A percentile compares a stretch with the other conserved stretches of the same genome.
Evolutionary conservation across 2,329 filamentous ascomycete species (phyloP).

Genomic region (Cladophialophora carrionii): DNA sequence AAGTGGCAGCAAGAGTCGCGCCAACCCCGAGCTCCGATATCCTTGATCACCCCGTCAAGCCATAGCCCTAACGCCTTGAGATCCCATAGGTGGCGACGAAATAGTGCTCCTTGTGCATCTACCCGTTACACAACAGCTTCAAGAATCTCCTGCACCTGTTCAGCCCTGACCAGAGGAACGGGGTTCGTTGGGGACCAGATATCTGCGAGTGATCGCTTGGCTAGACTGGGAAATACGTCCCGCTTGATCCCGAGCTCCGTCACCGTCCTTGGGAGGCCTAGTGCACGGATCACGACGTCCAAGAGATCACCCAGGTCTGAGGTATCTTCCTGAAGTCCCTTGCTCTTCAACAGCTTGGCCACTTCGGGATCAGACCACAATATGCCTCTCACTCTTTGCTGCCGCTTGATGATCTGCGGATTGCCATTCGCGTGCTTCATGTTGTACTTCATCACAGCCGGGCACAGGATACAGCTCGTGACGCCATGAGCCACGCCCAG

Average conservation of each 20-base stretch:
- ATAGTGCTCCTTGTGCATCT: background rate
- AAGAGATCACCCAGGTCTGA: slow-evolving; percentile 57
- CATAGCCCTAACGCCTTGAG: background rate
- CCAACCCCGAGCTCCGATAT: background rate
- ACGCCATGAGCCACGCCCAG: slow-evolving; percentile 63
- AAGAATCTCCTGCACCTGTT: slow-evolving; percentile 57
- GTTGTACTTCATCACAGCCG: slow-evolving; percentile 61
- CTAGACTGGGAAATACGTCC: slow-evolving; percentile 24
- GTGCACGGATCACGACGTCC: slow-evolving; percentile 54
- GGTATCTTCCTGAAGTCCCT: slow-evolving; percentile 38
- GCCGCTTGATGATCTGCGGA: slow-evolving; percentile 42
- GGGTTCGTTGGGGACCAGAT: slow-evolving; percentile 40
- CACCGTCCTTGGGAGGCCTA: slow-evolving; percentile 58
- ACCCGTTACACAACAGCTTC: background rate
- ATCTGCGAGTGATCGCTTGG: slow-evolving; percentile 27
- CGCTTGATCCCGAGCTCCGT: slow-evolving; percentile 26
- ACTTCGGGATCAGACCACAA: slow-evolving; percentile 37
- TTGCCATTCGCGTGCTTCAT: slow-evolving; percentile 43
- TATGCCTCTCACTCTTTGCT: slow-evolving; percentile 46
- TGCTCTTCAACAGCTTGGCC: slow-evolving; percentile 5
- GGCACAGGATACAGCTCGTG: slow-evolving; percentile 60
- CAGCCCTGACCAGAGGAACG: slow-evolving; percentile 51
- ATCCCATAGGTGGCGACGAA: background rate
- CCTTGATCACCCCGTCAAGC: background rate
- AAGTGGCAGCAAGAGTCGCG: background rate